Evolutionary conservation across 352 stramenopile genomes (phyloP).

Genomic region (Phytophthora capsici): DNA sequence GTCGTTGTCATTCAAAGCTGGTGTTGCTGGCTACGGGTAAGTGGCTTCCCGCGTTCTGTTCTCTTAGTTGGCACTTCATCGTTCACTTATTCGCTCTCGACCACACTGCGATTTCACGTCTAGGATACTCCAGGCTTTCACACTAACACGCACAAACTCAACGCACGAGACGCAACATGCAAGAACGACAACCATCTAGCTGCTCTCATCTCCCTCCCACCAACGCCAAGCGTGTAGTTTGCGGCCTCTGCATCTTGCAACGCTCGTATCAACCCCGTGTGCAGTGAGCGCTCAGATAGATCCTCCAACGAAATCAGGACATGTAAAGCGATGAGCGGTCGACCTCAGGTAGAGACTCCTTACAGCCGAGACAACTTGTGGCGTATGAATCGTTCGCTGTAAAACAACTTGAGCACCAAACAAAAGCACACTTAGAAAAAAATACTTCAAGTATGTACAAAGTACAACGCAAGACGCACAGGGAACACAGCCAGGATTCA

Average conservation of each 20-base stretch:
- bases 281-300: not conserved
- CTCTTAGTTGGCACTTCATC: not conserved
- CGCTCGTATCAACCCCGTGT: not conserved
- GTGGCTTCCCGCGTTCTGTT: not conserved
- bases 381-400: slow-evolving; percentile 53
- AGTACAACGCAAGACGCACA: slow-evolving; percentile 42
- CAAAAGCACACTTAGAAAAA: not conserved
- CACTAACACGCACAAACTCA: slow-evolving; percentile 26
- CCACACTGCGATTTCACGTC: slow-evolving; percentile 11
- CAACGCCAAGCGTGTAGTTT: not conserved
- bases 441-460: too few relatives aligned
- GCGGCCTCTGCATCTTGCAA: not conserved
- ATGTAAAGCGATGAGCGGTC: slow-evolving; percentile 43
- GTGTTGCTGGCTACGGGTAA: slow-evolving; percentile 3
- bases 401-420: slow-evolving; percentile 45
- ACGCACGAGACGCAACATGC: slow-evolving; percentile 31
- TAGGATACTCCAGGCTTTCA: slow-evolving; percentile 17
- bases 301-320: slow-evolving; percentile 13
- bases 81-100: not conserved
- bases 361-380: slow-evolving; percentile 50
- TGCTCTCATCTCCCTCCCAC: slow-evolving; percentile 2
- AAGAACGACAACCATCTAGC: slow-evolving; percentile 22
- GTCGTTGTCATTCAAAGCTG: slow-evolving; percentile 28
- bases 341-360: slow-evolving; percentile 41
- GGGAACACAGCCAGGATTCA: slow-evolving; percentile 71